Evolutionary conservation across 1,284 basidiomycete genomes (phyloP).

Genomic region (Gymnopus androsaceus): DNA sequence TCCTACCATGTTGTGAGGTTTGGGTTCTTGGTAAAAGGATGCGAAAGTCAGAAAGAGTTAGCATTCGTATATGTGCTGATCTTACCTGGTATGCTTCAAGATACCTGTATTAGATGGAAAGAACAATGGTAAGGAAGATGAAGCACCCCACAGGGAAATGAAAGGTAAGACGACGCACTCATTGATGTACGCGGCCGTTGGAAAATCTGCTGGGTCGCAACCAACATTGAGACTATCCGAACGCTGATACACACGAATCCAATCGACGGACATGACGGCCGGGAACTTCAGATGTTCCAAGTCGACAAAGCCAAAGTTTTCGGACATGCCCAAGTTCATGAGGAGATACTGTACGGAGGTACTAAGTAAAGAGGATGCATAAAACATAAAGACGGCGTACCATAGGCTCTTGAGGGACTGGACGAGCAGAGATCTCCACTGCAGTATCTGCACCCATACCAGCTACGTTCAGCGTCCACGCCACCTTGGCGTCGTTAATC

Average conservation of each 20-base stretch:
- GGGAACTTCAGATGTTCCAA: slow-evolving; percentile 47
- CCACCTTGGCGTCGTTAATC: slow-evolving; percentile 65
- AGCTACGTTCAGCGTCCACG: slow-evolving; percentile 73
- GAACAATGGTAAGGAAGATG: slow-evolving; percentile 18
- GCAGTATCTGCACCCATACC: slow-evolving; percentile 67
- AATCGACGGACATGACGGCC: slow-evolving; percentile 48
- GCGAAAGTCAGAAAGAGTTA: no score
- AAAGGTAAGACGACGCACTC: slow-evolving; percentile 36
- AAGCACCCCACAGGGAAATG: neutral
- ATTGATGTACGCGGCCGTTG: slow-evolving; percentile 56
- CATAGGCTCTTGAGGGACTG: slow-evolving; percentile 84
- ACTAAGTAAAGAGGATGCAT: neutral
- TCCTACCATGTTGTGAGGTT: slow-evolving; percentile 27
- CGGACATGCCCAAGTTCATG: slow-evolving; percentile 50
- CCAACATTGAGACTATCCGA: slow-evolving; percentile 34
- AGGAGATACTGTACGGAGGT: slow-evolving; percentile 56
- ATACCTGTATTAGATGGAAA: slow-evolving; percentile 40
- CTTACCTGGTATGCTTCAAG: slow-evolving; percentile 42
- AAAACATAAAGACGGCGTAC: slow-evolving; percentile 35
- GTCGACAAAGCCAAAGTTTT: slow-evolving; percentile 35
- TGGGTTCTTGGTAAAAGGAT: slow-evolving; percentile 24
- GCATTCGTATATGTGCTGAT: no score
- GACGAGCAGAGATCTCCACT: slow-evolving; percentile 69
- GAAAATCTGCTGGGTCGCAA: slow-evolving; percentile 42
- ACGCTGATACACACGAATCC: slow-evolving; percentile 53